Conservation (phyloP, 352 stramenopile genomes). For the Plasmopara muralis region DNA sequence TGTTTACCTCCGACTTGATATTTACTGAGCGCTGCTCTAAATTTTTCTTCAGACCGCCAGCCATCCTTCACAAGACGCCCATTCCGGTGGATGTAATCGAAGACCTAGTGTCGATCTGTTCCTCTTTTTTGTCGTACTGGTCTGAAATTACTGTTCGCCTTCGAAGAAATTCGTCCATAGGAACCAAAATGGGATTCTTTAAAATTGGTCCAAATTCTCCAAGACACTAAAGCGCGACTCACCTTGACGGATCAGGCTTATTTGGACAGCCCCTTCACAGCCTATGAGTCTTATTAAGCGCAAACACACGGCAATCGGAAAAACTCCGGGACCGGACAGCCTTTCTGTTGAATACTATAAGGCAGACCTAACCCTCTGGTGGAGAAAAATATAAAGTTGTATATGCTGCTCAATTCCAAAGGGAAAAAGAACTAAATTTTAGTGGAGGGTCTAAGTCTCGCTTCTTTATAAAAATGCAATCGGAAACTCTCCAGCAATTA, state of each 20-base stretch:
- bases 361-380: no score
- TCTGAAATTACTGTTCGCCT: neutral
- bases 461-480: neutral
- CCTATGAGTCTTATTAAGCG: no score
- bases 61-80: neutral
- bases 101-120: neutral
- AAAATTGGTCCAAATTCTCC: neutral
- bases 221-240: neutral
- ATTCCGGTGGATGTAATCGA: neutral
- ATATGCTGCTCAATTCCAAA: no score
- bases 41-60: neutral
- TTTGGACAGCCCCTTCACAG: no score
- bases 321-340: no score
- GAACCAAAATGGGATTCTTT: neutral
- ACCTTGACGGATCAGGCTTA: no score
- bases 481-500: neutral
- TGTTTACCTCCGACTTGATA: neutral
- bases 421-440: no score
- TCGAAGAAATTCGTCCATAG: neutral
- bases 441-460: neutral
- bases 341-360: no score
- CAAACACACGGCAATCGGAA: no score
- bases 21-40: neutral
- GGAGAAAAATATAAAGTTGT: no score
- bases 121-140: neutral